phyloP scores from a whole-genome alignment of 768 basidiomycete species.

The Serendipita sp. region DNA sequence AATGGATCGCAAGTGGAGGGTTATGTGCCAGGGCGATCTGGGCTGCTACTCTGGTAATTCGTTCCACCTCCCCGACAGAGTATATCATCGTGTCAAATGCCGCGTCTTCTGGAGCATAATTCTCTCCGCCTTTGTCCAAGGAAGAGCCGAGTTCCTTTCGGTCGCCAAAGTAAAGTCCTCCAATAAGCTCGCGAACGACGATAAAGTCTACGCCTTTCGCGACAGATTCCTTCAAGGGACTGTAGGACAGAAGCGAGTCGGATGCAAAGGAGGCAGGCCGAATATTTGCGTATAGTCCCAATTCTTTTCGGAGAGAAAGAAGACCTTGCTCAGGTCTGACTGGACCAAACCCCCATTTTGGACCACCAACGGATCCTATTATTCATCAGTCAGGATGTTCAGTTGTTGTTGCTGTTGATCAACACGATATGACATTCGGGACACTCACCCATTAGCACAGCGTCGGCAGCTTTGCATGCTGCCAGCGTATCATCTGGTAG shows the following conservation, averaged over 20 bases:
- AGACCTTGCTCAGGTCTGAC: slow-evolving; percentile 90
- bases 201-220: slow-evolving; percentile 81
- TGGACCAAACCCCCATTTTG: slow-evolving; percentile 88
- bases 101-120: slow-evolving; percentile 35
- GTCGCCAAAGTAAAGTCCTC: slow-evolving; percentile 88
- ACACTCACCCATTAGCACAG: slow-evolving; percentile 76
- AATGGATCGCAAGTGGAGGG: slow-evolving; percentile 81
- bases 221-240: slow-evolving; percentile 75
- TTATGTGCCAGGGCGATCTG: slow-evolving; percentile 70
- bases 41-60: slow-evolving; percentile 91
- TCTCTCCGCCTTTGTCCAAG: slow-evolving; percentile 28
- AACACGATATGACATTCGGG: too few species aligned
- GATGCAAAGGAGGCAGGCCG: slow-evolving; percentile 92
- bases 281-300: slow-evolving; percentile 96
- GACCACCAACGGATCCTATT: slow-evolving; percentile 91
- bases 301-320: slow-evolving; percentile 71
- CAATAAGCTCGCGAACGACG: slow-evolving; percentile 90
- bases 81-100: slow-evolving; percentile 94
- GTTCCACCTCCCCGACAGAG: slow-evolving; percentile 77
- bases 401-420: too few species aligned
- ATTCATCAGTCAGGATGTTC: neutral
- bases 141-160: slow-evolving; percentile 55
- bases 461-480: slow-evolving; percentile 87
- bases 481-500: slow-evolving; percentile 71
- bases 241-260: slow-evolving; percentile 70